These are phyloP conservation scores for Paragyromitra xinjiangensis DNA, from an alignment of 495 filamentous ascomycete species.

Conservation along the genomic window DNA sequence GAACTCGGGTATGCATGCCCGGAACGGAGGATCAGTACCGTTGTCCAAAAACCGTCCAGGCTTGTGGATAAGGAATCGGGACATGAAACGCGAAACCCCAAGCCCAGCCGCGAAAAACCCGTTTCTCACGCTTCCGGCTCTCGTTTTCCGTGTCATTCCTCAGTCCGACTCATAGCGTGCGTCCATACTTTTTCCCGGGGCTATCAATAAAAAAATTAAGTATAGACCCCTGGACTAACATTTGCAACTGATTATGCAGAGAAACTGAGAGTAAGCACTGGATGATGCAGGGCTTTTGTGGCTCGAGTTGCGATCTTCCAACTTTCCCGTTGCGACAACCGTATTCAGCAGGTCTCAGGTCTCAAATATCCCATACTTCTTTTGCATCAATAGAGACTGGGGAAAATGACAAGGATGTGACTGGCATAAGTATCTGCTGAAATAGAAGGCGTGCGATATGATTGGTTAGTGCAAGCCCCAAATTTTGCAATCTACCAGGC, in stretches of 20 bases:
- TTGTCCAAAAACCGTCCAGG: conserved; percentile 27
- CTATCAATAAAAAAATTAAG: conserved; percentile 12
- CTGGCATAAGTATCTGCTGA: conserved; percentile 14
- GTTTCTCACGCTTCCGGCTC: conserved; percentile 32
- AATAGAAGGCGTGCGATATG: conserved; percentile 6
- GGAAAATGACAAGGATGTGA: conserved; percentile 10
- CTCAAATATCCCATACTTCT: conserved; percentile 1
- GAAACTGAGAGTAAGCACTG: conserved; percentile 6
- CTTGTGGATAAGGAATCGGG: conserved; percentile 32
- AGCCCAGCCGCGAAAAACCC: conserved; percentile 37
- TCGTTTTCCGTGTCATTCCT: conserved; percentile 25
- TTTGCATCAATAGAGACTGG: background rate
- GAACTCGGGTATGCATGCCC: conserved; percentile 45
- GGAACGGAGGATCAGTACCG: conserved; percentile 39
- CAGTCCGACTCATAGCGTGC: conserved; percentile 18
- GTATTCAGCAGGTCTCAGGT: conserved; percentile 42
- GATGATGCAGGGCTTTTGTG: conserved; percentile 44
- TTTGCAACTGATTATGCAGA: conserved; percentile 6
- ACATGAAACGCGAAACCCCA: conserved; percentile 51
- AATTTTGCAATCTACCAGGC: conserved; percentile 25
- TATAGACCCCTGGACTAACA: conserved; percentile 1
- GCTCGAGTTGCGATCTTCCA: conserved; percentile 43
- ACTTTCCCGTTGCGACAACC: conserved; percentile 2
- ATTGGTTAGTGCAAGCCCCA: conserved; percentile 30
- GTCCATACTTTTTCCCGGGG: background rate